Percentiles rank a stretch among this genome's conserved stretches.
Conservation (phyloP, 768 basidiomycete species). For the Lactarius trivialis region DNA sequence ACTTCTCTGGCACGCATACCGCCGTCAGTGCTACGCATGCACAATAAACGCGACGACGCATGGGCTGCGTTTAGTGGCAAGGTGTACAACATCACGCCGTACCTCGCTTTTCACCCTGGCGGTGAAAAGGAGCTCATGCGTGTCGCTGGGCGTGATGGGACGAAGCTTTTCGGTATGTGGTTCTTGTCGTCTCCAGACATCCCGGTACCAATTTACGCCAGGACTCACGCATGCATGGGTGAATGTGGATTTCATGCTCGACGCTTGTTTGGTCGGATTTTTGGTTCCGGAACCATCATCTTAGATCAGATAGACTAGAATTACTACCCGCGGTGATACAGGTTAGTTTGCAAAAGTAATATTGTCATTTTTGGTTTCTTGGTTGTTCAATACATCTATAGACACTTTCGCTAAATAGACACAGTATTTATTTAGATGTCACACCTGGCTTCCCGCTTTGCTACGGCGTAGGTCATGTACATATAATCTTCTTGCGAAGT, state of each 20-base stretch:
- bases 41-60: conserved; percentile 80
- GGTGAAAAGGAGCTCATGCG: conserved; percentile 93
- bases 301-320: neutral
- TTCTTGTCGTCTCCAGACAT: neutral
- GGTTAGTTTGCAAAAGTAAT: neutral
- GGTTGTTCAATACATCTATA: neutral
- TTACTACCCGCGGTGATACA: too few species aligned
- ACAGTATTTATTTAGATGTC: neutral
- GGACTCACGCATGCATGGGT: conserved; percentile 95
- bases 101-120: conserved; percentile 88
- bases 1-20: conserved; percentile 56
- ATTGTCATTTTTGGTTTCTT: neutral
- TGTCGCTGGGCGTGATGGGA: conserved; percentile 91
- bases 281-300: conserved; percentile 62
- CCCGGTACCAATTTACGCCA: conserved; percentile 29
- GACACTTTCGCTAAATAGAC: neutral
- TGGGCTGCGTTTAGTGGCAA: conserved; percentile 91
- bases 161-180: conserved; percentile 82
- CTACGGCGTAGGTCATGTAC: neutral
- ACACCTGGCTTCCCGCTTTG: neutral
- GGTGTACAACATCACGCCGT: conserved; percentile 95
- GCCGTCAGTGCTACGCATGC: conserved; percentile 68
- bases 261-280: conserved; percentile 87
- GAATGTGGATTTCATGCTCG: conserved; percentile 92
- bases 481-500: neutral